These are phyloP conservation scores for Warburgia ugandensis DNA, from an alignment of 164 flowering plant genomes.

Conservation along the genomic window DNA sequence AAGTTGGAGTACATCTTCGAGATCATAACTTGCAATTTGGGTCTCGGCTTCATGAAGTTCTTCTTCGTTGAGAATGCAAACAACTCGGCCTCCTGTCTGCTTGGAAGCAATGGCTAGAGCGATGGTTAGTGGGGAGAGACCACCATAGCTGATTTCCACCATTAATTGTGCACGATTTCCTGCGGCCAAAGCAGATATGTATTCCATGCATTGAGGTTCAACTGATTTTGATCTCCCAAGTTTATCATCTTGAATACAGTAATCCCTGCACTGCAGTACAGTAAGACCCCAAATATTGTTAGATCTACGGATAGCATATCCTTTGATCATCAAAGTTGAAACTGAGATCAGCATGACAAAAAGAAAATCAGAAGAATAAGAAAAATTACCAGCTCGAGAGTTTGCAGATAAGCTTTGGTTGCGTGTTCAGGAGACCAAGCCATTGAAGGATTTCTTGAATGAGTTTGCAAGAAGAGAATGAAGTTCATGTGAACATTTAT, in stretches of 20 bases:
- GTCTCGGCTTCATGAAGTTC: background rate
- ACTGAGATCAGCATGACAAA: background rate
- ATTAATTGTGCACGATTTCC: slow-evolving; percentile 10
- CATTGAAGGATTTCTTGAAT: background rate
- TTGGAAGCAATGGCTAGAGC: slow-evolving; percentile 9
- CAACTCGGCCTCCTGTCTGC: slow-evolving; percentile 7
- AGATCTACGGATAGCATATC: background rate
- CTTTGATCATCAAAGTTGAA: background rate
- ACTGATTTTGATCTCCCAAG: background rate
- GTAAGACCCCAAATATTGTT: background rate
- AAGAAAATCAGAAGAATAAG: background rate
- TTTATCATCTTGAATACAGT: background rate
- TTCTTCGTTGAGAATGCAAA: slow-evolving; percentile 4
- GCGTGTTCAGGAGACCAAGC: slow-evolving; percentile 10
- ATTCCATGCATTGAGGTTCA: slow-evolving; percentile 6
- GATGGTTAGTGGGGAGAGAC: slow-evolving; percentile 6
- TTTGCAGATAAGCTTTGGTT: slow-evolving; percentile 7
- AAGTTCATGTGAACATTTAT: background rate
- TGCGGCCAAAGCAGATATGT: slow-evolving; percentile 12
- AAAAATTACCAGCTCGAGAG: slow-evolving; percentile 3
- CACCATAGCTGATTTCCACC: slow-evolving; percentile 1
- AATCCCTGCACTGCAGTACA: background rate
- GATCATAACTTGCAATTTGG: background rate
- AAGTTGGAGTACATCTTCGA: slow-evolving; percentile 1
- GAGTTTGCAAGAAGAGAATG: background rate